Base-by-base conservation (phyloP, 1,139 yeast species). In the Sugiyamaella sp. region DNA sequence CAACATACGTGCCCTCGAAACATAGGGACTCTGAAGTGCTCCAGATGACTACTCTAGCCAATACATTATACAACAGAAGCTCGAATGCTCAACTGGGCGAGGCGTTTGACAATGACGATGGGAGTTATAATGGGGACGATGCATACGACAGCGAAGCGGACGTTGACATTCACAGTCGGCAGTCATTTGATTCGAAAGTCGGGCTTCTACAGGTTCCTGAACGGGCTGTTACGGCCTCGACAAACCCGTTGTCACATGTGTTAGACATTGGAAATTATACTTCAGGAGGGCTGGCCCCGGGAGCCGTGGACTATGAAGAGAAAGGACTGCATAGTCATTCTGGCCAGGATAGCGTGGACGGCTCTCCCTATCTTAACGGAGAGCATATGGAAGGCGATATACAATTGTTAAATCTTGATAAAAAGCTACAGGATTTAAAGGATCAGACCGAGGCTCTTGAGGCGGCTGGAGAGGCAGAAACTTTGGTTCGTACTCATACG, bases 241-340 rank as follows among this genome's bases (percentile, higher is more conserved):
- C 24, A 24, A 40, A 46, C 19, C 46, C 46, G 10, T 19, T 49
- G 12, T 38, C 52, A 2, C 48, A 37, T 10, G 52, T 66, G 21
- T 49, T 65, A 38, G 67, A 65, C 37, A 57, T 66, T 29, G 69
- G 69, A 4, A 43, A 60, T 10, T 55, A 61, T 35, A 63, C 67
- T 4, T 56, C 64, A 6, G 70, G 67, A 4, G 70, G 70, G 1
- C 51, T 66, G 44, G 70, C 69, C 3, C 70, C 70, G 3, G 70
- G 70, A 8, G 66, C 68, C 2, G 56, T 51, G 3, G 51, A 39
- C 35, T 51, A 52, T 16, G 61, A 55, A 12, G 57, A 53, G 19
- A 52, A 51, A 21, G 22, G 40, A 20, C n/a, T 19, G 9, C n/a
- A 22, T 19, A 17, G 24, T 12, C 44, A 40, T 27, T 49, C 53